Base-by-base conservation (phyloP, 441 rosid genomes). In the Euphorbia schlechtendalii region DNA sequence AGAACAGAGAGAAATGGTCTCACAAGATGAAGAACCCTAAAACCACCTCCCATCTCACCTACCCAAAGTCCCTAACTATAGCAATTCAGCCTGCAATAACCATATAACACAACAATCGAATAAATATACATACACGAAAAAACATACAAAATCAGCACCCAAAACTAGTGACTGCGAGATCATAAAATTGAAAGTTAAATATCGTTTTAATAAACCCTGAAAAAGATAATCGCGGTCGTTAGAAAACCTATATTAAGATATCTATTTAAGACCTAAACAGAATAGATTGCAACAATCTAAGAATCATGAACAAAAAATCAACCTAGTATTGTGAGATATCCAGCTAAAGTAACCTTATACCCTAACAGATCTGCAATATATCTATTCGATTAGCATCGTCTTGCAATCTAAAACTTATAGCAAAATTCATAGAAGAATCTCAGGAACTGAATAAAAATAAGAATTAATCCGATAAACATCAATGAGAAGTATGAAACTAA, bases 1-100 rank as follows among this genome's bases (percentile, higher is more conserved):
- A 86, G 80, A 72, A 86, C 77, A 0, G 86, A 61, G 14, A 88
- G 87, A 63, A 88, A 90, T 0, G 96, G 97, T 65, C 90, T 78
- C 25, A 88, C 96, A 61, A 90, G 83, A 81, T 88, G 93, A 65
- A 90, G 84, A 13, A 88, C 92, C 67, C 94, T 81, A 51, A 90
- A 90, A 28, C 94, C 94, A 21, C 96, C 92, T 56, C 90, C 92
- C 96, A 88, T 86, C 45, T 70, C 65, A 53, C 25, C 1, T 22
- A 22, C 48, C n/a, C n/a, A 0, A 15, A 43, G 48, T 53, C 56
- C 56, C 56, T 22, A 53, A 3, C 46, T 14, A 15, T n/a, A 68
- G 17, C 4, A 21, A 40, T 27, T 14, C 1, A 53, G 60, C 61
- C 56, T 53, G 30, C 71, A 64, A 61, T 30, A 4, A 24, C 28